Percentiles rank a stretch among this genome's conserved stretches.
These are phyloP conservation scores for Tolypocladium nubicola DNA, from an alignment of 2,329 filamentous ascomycete genomes.

Conservation along the genomic window DNA sequence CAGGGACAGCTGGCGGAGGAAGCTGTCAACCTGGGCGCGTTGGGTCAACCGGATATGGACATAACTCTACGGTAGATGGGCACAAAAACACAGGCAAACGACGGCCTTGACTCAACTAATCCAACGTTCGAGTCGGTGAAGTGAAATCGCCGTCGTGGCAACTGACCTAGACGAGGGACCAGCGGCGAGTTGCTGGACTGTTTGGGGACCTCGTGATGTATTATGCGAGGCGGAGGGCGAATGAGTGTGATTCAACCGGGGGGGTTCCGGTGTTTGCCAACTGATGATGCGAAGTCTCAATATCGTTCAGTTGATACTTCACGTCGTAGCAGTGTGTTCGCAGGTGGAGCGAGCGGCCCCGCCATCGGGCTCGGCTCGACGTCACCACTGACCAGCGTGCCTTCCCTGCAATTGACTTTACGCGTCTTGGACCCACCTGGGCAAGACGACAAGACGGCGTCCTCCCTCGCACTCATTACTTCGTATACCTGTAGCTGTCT, in stretches of 20 bases:
- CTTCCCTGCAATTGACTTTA: not conserved
- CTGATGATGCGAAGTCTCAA: too few species aligned
- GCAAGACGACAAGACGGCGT: not conserved
- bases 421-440: not conserved
- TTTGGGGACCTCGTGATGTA: too few species aligned
- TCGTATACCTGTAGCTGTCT: not conserved
- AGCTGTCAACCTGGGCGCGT: not conserved
- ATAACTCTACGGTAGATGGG: not conserved
- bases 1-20: not conserved
- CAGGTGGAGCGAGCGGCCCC: not conserved
- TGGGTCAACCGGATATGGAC: not conserved
- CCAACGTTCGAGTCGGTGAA: not conserved
- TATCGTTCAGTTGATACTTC: too few species aligned
- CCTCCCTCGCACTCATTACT: not conserved
- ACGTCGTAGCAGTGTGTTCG: not conserved
- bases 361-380: not conserved
- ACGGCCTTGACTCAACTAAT: not conserved
- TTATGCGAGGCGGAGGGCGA: too few species aligned
- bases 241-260: too few species aligned
- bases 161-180: too few species aligned
- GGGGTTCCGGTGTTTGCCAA: too few species aligned
- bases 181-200: too few species aligned
- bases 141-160: not conserved
- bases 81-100: too few species aligned
- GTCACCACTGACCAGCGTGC: not conserved